Conservation (phyloP, 345 rosid species). For the Mercurialis annua region DNA sequence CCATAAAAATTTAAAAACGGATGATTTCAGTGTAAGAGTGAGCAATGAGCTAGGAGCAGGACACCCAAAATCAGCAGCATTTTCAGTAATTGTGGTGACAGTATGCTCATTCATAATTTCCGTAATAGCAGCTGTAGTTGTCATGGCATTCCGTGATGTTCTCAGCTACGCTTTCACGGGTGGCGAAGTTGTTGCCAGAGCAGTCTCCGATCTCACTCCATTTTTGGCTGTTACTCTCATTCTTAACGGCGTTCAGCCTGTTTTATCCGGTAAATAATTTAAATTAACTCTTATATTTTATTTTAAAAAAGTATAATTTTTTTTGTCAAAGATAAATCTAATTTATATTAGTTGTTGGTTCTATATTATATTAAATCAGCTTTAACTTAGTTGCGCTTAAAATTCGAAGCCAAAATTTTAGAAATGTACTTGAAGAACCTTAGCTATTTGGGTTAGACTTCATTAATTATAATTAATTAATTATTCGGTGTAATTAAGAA, state of each 20-base stretch:
- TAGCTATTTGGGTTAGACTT: too few relatives aligned
- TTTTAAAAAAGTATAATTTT: too few relatives aligned
- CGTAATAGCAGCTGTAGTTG: conserved; percentile 37
- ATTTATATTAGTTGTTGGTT: too few relatives aligned
- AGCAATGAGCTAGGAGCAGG: conserved; percentile 77
- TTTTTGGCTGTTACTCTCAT: conserved; percentile 50
- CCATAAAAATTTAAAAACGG: neutral
- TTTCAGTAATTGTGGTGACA: conserved; percentile 41
- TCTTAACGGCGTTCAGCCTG: conserved; percentile 56
- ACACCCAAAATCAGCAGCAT: conserved; percentile 62
- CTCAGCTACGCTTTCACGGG: conserved; percentile 57
- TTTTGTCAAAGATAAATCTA: too few relatives aligned
- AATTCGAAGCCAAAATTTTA: too few relatives aligned
- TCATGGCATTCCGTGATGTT: conserved; percentile 42
- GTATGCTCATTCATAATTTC: conserved; percentile 41
- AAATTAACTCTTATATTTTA: neutral
- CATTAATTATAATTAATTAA: too few relatives aligned
- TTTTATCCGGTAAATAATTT: conserved; percentile 68
- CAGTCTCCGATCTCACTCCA: conserved; percentile 55
- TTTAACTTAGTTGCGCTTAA: too few relatives aligned
- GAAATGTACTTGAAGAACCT: too few relatives aligned
- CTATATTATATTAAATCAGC: too few relatives aligned
- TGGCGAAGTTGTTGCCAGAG: conserved; percentile 47
- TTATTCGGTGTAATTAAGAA: too few relatives aligned
- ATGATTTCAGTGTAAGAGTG: conserved; percentile 50